Evolutionary conservation across 768 basidiomycete genomes (phyloP).

Genomic region (Boletellus emodensis): DNA sequence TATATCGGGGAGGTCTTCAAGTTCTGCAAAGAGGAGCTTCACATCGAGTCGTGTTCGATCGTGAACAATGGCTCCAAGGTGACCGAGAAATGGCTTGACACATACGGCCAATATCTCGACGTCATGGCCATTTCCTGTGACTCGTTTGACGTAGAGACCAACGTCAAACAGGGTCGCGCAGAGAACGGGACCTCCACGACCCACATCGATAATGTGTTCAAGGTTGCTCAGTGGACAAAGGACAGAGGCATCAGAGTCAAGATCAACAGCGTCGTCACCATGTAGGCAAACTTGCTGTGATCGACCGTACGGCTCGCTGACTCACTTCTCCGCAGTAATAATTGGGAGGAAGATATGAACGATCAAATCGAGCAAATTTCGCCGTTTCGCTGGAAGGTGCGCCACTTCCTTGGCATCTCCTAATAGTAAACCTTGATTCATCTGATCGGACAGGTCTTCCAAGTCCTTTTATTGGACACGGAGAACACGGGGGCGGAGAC

Average conservation of each 20-base stretch:
- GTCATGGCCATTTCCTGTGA: conserved; percentile 43
- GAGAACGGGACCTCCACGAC: conserved; percentile 30
- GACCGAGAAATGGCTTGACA: conserved; percentile 38
- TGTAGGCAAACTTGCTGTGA: conserved; percentile 6
- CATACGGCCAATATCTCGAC: conserved; percentile 37
- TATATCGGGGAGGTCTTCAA: conserved; percentile 39
- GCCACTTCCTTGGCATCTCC: neutral
- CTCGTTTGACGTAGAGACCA: conserved; percentile 35
- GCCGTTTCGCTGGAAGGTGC: conserved; percentile 40
- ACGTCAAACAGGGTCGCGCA: conserved; percentile 31
- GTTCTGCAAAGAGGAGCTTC: conserved; percentile 36
- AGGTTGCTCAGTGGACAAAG: conserved; percentile 35
- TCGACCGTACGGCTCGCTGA: neutral
- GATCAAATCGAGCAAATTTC: conserved; percentile 30
- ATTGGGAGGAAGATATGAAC: conserved; percentile 41
- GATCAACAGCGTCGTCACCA: conserved; percentile 34
- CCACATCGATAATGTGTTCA: conserved; percentile 33
- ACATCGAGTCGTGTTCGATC: conserved; percentile 33
- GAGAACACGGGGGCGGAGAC: conserved; percentile 34
- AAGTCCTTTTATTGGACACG: conserved; percentile 34
- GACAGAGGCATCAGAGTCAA: conserved; percentile 36
- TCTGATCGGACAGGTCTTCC: conserved; percentile 28
- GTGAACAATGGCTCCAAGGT: conserved; percentile 40
- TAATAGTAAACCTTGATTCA: conserved; percentile 1
- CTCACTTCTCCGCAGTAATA: conserved; percentile 21